These are phyloP conservation scores for Diaporthe citriasiana DNA, from an alignment of 2,329 filamentous ascomycete species.

Conservation along the genomic window DNA sequence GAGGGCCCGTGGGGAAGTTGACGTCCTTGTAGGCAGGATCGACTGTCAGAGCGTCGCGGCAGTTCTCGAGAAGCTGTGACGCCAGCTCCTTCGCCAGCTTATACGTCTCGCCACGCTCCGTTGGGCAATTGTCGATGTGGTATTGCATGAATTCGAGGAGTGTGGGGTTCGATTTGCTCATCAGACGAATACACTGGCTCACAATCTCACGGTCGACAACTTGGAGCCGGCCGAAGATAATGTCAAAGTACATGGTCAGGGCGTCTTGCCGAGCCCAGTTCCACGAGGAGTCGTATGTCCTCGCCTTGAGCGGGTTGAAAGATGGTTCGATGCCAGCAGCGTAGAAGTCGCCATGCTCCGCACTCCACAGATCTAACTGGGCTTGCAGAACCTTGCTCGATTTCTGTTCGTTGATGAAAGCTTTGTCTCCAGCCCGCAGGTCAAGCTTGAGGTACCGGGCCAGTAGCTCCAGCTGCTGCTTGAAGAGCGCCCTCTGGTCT, in stretches of 20 bases:
- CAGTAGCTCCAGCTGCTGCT: conserved; percentile 96
- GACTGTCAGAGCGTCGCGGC: conserved; percentile 87
- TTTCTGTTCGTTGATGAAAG: conserved; percentile 86
- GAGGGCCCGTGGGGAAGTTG: conserved; percentile 88
- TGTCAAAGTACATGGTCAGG: conserved; percentile 98
- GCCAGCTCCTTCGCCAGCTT: conserved; percentile 96
- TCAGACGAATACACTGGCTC: conserved; percentile 97
- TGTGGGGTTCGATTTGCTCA: conserved; percentile 98
- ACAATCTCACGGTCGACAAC: conserved; percentile 97
- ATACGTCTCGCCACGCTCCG: conserved; percentile 97
- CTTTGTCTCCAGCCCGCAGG: conserved; percentile 95
- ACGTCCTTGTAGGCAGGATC: conserved; percentile 98
- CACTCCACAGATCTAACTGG: conserved; percentile 94
- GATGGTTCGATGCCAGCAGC: conserved; percentile 93
- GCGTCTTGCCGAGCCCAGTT: conserved; percentile 99
- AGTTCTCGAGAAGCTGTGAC: conserved; percentile 95
- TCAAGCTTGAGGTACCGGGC: conserved; percentile 98
- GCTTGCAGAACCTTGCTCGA: conserved; percentile 90
- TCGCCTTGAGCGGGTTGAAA: conserved; percentile 93
- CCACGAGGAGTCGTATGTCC: conserved; percentile 98
- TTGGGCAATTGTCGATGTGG: conserved; percentile 98
- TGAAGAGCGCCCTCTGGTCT: conserved; percentile 95
- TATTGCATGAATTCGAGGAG: conserved; percentile 99
- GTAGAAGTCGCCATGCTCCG: conserved; percentile 97
- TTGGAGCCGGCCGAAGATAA: conserved; percentile 95